Evolutionary conservation across 257 asterid species (phyloP).

Genomic region (Salvia splendens): DNA sequence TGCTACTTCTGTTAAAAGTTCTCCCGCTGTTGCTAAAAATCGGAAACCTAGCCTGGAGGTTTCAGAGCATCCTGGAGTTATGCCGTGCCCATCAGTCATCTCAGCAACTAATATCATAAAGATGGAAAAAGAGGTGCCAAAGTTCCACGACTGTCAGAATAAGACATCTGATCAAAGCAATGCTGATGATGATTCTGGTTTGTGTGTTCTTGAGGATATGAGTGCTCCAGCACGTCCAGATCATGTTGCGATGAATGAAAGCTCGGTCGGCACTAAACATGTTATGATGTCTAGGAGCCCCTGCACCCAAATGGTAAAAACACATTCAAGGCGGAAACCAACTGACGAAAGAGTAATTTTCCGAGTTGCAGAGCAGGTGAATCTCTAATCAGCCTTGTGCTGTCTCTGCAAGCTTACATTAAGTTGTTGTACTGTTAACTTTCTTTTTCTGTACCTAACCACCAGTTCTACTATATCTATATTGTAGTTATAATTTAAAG

Average conservation of each 20-base stretch:
- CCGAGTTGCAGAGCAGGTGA: constrained; percentile 81
- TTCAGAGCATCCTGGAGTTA: constrained; percentile 32
- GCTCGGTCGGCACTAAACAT: constrained; percentile 37
- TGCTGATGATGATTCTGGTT: constrained; percentile 60
- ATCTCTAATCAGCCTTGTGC: constrained; percentile 21
- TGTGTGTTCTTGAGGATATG: constrained; percentile 70
- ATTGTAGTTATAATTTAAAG: not conserved
- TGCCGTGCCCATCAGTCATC: constrained; percentile 37
- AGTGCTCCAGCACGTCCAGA: constrained; percentile 57
- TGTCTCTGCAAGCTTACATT: constrained; percentile 14
- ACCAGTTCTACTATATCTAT: not conserved
- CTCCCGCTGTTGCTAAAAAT: constrained; percentile 30
- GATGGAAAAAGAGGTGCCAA: constrained; percentile 40
- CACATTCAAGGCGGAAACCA: constrained; percentile 52
- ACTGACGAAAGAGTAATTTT: constrained; percentile 65
- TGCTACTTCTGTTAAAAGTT: constrained; percentile 14
- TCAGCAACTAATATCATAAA: constrained; percentile 29
- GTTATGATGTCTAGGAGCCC: constrained; percentile 42
- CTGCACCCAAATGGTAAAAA: constrained; percentile 38
- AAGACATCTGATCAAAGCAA: constrained; percentile 34
- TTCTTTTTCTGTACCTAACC: not conserved
- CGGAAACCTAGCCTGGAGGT: constrained; percentile 27
- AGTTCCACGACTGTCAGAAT: constrained; percentile 32
- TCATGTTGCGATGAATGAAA: constrained; percentile 40
- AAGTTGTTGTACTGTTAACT: not conserved